Conservation (phyloP, 2,329 filamentous ascomycete genomes). For the Diaporthe amygdali region DNA sequence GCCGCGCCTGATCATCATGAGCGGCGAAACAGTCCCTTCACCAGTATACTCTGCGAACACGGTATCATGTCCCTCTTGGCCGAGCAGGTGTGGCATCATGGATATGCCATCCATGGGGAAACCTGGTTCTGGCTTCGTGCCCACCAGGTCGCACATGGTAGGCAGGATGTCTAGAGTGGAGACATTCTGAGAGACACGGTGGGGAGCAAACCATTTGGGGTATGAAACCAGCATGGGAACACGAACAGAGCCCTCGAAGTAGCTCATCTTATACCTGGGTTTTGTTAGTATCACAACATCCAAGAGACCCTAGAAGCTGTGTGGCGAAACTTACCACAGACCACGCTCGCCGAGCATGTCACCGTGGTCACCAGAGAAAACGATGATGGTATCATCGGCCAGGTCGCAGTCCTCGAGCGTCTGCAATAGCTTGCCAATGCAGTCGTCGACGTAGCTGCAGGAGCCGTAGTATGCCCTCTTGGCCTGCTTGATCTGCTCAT, state of each 20-base stretch:
- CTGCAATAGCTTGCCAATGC: constrained; percentile 81
- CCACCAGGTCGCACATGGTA: constrained; percentile 83
- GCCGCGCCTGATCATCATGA: constrained; percentile 93
- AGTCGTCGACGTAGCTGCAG: constrained; percentile 92
- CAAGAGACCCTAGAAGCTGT: not conserved
- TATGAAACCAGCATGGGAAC: constrained; percentile 88
- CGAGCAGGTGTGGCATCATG: constrained; percentile 78
- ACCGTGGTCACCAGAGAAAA: constrained; percentile 93
- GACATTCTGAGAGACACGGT: constrained; percentile 81
- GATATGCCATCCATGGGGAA: constrained; percentile 89
- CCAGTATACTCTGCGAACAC: constrained; percentile 96
- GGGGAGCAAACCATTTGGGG: constrained; percentile 75
- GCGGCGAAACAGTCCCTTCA: constrained; percentile 85
- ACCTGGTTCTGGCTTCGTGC: constrained; percentile 68
- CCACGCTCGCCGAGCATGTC: constrained; percentile 95
- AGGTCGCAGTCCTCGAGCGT: constrained; percentile 81
- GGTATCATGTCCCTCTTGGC: constrained; percentile 74
- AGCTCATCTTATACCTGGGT: constrained; percentile 88
- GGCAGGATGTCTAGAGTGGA: constrained; percentile 91
- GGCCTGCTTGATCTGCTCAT: constrained; percentile 85
- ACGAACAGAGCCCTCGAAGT: constrained; percentile 89
- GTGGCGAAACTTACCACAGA: constrained; percentile 64
- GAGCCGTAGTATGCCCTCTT: constrained; percentile 91
- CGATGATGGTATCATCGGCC: constrained; percentile 84
- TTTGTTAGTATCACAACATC: not conserved